Evolutionary conservation across 164 flowering plant species (phyloP).

Genomic region (Piper longum): DNA sequence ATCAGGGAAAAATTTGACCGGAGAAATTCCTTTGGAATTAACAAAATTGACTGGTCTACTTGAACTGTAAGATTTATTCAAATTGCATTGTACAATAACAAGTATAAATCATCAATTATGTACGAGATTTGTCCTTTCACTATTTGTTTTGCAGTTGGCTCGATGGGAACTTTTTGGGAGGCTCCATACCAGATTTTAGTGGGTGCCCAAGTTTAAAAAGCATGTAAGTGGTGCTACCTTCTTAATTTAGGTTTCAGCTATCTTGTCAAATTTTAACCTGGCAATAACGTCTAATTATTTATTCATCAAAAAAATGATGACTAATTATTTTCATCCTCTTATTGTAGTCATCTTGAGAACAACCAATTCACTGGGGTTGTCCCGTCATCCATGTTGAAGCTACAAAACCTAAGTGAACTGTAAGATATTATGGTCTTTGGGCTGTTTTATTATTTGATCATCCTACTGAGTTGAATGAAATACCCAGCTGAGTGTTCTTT

Average conservation of each 20-base stretch:
- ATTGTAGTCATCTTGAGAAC: conserved; percentile 80
- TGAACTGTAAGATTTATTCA: conserved; percentile 54
- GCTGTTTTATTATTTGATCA: background rate
- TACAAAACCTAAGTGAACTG: conserved; percentile 68
- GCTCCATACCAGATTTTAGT: conserved; percentile 81
- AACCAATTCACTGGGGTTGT: conserved; percentile 69
- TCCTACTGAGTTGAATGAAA: no score
- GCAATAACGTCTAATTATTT: conserved; percentile 3
- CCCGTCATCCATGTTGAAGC: conserved; percentile 55
- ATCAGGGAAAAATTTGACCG: conserved; percentile 70
- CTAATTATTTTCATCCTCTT: conserved; percentile 6
- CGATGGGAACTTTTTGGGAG: conserved; percentile 69
- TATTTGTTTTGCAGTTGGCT: conserved; percentile 59
- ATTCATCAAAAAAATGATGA: background rate
- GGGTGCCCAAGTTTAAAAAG: conserved; percentile 50
- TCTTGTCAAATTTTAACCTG: background rate
- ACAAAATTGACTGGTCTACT: conserved; percentile 54
- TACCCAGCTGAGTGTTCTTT: background rate
- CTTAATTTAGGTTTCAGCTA: background rate
- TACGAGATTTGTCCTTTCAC: background rate
- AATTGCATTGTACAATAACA: background rate
- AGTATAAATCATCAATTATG: background rate
- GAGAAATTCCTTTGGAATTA: conserved; percentile 59
- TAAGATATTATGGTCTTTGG: conserved; percentile 28
- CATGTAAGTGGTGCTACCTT: conserved; percentile 32